These are phyloP conservation scores for Nyssa sinensis DNA, from an alignment of 148 eudicot genomes.

Conservation along the genomic window DNA sequence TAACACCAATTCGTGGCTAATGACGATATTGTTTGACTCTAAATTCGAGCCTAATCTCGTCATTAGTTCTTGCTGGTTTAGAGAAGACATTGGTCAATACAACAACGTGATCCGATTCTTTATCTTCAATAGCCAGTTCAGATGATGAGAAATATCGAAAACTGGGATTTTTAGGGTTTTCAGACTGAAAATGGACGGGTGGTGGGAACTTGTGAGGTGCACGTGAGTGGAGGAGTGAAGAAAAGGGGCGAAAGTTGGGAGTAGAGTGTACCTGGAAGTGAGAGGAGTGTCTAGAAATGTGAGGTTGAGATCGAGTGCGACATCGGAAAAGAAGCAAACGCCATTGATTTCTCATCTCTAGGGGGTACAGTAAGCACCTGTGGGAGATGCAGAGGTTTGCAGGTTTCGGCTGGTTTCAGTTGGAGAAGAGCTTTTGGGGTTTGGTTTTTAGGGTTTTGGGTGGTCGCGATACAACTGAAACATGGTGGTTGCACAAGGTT, in stretches of 20 bases:
- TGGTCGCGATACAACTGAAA: too few species aligned
- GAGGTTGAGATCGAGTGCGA: constrained; percentile 26
- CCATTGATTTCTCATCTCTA: constrained; percentile 71
- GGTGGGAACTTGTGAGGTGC: constrained; percentile 7
- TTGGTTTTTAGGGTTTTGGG: too few species aligned
- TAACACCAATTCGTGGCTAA: constrained; percentile 50
- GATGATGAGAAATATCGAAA: constrained; percentile 39
- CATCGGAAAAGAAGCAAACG: constrained; percentile 60
- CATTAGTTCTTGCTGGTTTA: constrained; percentile 22
- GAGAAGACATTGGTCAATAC: constrained; percentile 44
- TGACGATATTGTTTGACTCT: constrained; percentile 40
- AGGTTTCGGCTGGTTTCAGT: too few species aligned
- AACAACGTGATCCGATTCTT: constrained; percentile 25
- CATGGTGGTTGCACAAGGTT: too few species aligned
- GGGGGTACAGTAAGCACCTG: not conserved
- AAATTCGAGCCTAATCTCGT: constrained; percentile 51
- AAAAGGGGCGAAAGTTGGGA: constrained; percentile 9
- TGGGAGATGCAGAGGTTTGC: not conserved
- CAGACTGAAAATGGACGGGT: not conserved
- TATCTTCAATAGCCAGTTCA: constrained; percentile 28
- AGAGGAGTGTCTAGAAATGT: constrained; percentile 21
- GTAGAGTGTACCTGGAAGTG: constrained; percentile 30
- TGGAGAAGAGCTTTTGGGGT: too few species aligned
- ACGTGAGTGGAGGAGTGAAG: constrained; percentile 20
- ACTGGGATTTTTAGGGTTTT: constrained; percentile 1